Conservation (phyloP, 805 yeast species). For the Kurtzmaniella cleridarum region DNA sequence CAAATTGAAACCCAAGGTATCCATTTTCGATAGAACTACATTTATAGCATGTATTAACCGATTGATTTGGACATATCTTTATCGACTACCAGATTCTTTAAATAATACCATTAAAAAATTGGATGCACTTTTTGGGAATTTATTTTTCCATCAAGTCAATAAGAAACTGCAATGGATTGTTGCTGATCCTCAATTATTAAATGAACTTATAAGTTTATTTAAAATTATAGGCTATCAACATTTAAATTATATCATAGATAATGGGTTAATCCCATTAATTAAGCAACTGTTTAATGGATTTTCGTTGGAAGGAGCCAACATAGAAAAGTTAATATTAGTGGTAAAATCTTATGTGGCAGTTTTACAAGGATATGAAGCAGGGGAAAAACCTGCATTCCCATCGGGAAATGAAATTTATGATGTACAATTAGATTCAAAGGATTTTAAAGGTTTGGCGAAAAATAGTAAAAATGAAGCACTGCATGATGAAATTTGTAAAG, state of each 20-base stretch:
- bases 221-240: constrained; percentile 76
- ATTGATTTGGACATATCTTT: constrained; percentile 84
- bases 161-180: constrained; percentile 75
- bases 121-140: constrained; percentile 53
- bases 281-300: constrained; percentile 54
- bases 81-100: constrained; percentile 80
- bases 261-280: constrained; percentile 66
- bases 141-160: constrained; percentile 40
- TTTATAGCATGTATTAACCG: constrained; percentile 65
- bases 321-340: constrained; percentile 68
- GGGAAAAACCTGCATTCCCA: constrained; percentile 70
- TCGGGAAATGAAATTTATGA: constrained; percentile 24
- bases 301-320: constrained; percentile 54
- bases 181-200: constrained; percentile 54
- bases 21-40: constrained; percentile 44
- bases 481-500: constrained; percentile 68
- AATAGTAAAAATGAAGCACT: constrained; percentile 42
- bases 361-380: constrained; percentile 52
- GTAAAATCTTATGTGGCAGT: constrained; percentile 69
- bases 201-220: constrained; percentile 67
- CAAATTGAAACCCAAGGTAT: constrained; percentile 58
- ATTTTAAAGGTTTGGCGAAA: constrained; percentile 37
- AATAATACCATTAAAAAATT: constrained; percentile 81
- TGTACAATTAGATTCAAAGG: constrained; percentile 11
- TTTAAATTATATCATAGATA: constrained; percentile 74